These are phyloP conservation scores for Daldinia grandis DNA, from an alignment of 495 filamentous ascomycete species.

Conservation along the genomic window DNA sequence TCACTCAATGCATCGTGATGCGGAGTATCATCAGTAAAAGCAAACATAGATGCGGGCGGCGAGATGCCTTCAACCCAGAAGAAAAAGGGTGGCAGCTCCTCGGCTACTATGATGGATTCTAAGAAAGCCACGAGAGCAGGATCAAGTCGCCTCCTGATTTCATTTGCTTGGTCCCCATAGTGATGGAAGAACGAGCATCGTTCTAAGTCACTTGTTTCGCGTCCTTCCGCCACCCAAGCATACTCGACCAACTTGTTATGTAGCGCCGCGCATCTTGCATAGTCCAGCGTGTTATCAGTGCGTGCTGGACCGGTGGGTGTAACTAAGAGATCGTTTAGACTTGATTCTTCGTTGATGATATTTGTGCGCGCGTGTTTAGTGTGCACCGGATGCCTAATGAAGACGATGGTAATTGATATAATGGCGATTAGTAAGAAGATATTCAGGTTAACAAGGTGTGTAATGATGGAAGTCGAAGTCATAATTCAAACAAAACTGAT, in stretches of 20 bases:
- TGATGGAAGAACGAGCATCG: constrained; percentile 28
- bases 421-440: not conserved
- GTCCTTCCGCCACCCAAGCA: constrained; percentile 45
- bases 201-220: constrained; percentile 3
- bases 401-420: not conserved
- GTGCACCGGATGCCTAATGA: not conserved
- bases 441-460: not conserved
- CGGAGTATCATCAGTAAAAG: not conserved
- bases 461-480: not conserved
- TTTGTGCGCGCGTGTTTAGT: not conserved
- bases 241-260: constrained; percentile 54
- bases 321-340: constrained; percentile 41
- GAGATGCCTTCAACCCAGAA: constrained; percentile 18
- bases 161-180: constrained; percentile 33
- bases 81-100: constrained; percentile 17
- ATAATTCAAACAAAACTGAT: too few species aligned
- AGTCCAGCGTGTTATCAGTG: constrained; percentile 44
- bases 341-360: not conserved
- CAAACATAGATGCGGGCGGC: constrained; percentile 9
- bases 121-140: constrained; percentile 45
- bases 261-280: constrained; percentile 52
- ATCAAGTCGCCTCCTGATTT: constrained; percentile 37
- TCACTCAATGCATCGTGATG: constrained; percentile 6
- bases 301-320: constrained; percentile 44
- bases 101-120: constrained; percentile 35